Percentiles rank a stretch among this genome's conserved stretches.
phyloP scores from a whole-genome alignment of 83 land plant species.

The Picea engelmannii region DNA sequence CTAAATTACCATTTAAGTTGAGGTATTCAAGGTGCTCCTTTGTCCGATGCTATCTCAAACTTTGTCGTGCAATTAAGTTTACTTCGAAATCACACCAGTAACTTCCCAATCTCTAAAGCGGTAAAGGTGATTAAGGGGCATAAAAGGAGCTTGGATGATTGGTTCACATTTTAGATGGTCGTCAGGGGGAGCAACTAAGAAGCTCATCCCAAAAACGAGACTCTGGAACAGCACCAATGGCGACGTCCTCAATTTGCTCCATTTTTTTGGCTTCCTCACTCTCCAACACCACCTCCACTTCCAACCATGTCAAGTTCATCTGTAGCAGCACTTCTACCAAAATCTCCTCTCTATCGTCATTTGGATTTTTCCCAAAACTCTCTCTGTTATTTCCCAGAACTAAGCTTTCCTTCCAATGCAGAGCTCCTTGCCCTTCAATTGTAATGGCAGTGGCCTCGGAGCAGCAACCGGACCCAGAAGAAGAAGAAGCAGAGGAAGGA shows the following conservation, averaged over 20 bases:
- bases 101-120: too few species aligned
- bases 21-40: too few species aligned
- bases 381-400: neutral
- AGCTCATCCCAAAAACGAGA: neutral
- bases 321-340: neutral
- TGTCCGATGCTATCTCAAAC: too few species aligned
- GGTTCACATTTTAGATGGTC: too few species aligned
- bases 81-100: too few species aligned
- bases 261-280: neutral
- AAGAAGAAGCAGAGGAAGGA: constrained; percentile 1
- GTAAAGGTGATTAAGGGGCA: too few species aligned
- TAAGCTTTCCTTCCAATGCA: neutral
- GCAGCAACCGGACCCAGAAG: neutral
- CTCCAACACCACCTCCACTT: neutral
- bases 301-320: neutral
- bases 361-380: neutral
- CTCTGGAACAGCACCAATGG: neutral
- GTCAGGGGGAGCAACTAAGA: neutral
- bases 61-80: too few species aligned
- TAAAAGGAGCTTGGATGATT: too few species aligned
- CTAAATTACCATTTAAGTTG: too few species aligned
- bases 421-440: neutral
- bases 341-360: neutral
- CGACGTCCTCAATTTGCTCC: neutral
- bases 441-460: neutral